These are phyloP conservation scores for Podospora fimiseda DNA, from an alignment of 495 filamentous ascomycete species.

Conservation along the genomic window DNA sequence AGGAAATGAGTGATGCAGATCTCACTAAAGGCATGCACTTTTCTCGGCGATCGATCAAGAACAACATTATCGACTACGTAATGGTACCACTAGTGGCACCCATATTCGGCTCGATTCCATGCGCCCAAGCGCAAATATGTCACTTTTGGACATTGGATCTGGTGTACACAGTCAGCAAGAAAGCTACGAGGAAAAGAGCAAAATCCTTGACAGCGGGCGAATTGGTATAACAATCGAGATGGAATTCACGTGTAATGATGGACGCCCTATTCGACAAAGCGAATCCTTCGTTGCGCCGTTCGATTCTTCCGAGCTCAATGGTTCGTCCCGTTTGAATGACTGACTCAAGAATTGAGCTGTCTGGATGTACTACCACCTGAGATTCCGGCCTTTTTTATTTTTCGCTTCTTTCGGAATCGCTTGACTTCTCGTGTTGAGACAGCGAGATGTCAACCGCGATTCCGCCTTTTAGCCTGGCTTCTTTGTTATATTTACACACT, in stretches of 20 bases:
- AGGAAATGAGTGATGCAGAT: constrained; percentile 57
- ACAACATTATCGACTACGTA: constrained; percentile 49
- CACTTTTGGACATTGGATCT: constrained; percentile 62
- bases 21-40: constrained; percentile 53
- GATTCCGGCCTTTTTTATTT: background rate
- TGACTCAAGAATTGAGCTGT: background rate
- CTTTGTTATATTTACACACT: constrained; percentile 25
- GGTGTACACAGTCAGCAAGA: constrained; percentile 62
- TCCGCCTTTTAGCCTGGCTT: constrained; percentile 19
- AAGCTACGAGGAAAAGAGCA: constrained; percentile 44
- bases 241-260: constrained; percentile 1
- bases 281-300: constrained; percentile 9
- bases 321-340: background rate
- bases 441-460: too few relatives aligned
- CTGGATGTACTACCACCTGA: background rate
- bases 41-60: constrained; percentile 45
- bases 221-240: constrained; percentile 32
- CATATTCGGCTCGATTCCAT: constrained; percentile 56
- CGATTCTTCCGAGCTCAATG: constrained; percentile 3
- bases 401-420: background rate
- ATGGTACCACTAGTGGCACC: constrained; percentile 56
- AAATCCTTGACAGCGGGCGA: constrained; percentile 36
- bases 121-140: constrained; percentile 54
- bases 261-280: constrained; percentile 7
- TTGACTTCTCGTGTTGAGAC: too few relatives aligned